Evolutionary conservation across 371 early-diverging fungal species (phyloP), one percentile per base, ranked within the genome.

Genomic region (Mortierella sp.): DNA sequence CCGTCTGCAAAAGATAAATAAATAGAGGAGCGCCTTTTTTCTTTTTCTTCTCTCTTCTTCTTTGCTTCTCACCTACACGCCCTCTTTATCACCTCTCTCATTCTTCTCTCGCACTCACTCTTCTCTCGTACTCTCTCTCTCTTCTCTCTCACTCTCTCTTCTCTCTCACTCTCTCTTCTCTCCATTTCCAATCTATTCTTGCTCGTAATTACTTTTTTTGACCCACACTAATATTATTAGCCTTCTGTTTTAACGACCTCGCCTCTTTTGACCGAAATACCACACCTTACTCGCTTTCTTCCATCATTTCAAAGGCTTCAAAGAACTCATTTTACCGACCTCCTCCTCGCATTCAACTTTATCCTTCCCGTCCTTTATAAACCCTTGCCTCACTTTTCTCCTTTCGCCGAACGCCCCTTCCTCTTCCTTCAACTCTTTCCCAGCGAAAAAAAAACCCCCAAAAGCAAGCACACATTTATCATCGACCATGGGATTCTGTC

Each of bases 401-500:
- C 55, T 28, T n/a, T 38, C 72, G 71, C 42, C 9, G 70, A 70
- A 31, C 73, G 11, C 31, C 38, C 28, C 38, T 55, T 31, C 14
- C 31, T 31, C 13, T 31, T 8, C 38, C 75, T 47, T 50, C n/a
- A n/a, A 26, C 26, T 42, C 48, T 24, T 3, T 8, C 13, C 19
- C 72, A 14, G 19, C 38, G 7, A 8, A 38, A 48, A 14, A 50
- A 34, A 31, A n/a, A n/a, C n/a, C n/a, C n/a, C n/a, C n/a, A n/a
- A n/a, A 50, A 38, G 57, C 47, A 72, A 60, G 48, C 13, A 38
- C 70, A 48, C 80, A 38, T 38, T 38, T 68, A 68, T 60, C 73
- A 24, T 73, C 54, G 52, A 82, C 31, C 21, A 93, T 93, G 93
- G 90, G 92, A 31, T 93, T 90, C 80, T 93, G 93, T 83, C 90